Evolutionary conservation across 495 filamentous ascomycete genomes (phyloP).

Genomic region (Pseudomonodictys pantanalensis): DNA sequence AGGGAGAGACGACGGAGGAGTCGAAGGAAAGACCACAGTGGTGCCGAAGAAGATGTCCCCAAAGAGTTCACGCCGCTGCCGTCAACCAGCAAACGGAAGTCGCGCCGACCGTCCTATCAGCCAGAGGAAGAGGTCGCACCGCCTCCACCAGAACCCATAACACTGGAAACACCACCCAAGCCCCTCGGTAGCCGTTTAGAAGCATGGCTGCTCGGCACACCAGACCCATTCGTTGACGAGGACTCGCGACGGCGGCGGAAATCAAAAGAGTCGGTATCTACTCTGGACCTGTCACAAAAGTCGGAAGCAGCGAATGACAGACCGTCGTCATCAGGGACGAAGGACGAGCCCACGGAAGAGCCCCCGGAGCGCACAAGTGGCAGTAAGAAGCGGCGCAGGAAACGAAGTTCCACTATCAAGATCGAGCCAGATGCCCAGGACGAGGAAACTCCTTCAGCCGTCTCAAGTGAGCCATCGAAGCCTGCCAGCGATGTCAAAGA

Average conservation of each 20-base stretch:
- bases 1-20: constrained; percentile 19
- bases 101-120: constrained; percentile 19
- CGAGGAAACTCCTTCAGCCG: neutral
- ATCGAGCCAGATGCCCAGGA: constrained; percentile 13
- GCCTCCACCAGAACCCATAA: neutral
- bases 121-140: neutral
- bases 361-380: constrained; percentile 5
- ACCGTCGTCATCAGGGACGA: constrained; percentile 1
- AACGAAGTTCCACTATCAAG: constrained; percentile 3
- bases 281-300: constrained; percentile 13
- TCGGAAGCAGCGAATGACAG: constrained; percentile 10
- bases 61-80: constrained; percentile 4
- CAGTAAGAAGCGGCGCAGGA: constrained; percentile 15
- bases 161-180: constrained; percentile 24
- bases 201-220: constrained; percentile 39
- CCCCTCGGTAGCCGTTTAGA: constrained; percentile 40
- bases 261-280: constrained; percentile 27
- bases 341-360: constrained; percentile 12
- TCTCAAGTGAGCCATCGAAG: constrained; percentile 4
- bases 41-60: constrained; percentile 6
- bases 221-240: constrained; percentile 39
- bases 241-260: constrained; percentile 16
- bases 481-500: neutral
- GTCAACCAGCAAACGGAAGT: constrained; percentile 8
- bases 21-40: constrained; percentile 9